Base-by-base conservation (phyloP, 2,329 filamentous ascomycete species). In the Colletotrichum eleusines region DNA sequence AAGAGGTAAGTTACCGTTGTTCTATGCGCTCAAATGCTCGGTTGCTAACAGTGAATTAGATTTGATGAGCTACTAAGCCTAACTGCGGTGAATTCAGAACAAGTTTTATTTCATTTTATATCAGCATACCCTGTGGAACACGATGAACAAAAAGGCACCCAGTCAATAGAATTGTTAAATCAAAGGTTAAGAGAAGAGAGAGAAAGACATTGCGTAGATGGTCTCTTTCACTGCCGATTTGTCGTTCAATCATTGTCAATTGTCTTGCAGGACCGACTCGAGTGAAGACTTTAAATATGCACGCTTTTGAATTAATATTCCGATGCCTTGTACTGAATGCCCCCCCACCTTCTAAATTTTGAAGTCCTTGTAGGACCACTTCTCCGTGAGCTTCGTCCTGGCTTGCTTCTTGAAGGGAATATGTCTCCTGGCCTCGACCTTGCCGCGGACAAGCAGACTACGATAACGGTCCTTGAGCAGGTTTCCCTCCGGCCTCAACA, bases 311-410 rank as follows among this genome's bases (percentile, higher is more conserved):
- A 71, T 71, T 58, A 71, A 33, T 63, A 63, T 44, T 59, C 60
- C 67, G 59, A 42, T 57, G 5, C 46, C n/a, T 11, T 62, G 35
- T 58, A 42, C 18, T 23, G 38, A 42, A 42, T 23, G 33, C 42
- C 20, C 3, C 0, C 38, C 23, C 23, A 6, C 1, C 14, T 16
- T 40, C 51, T 72, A 74, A n/a, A 74, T 72, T 42, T 59, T 72
- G 82, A 97, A 99, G 80, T 99, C 96, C 87, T 99, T 99, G 85
- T 97, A 93, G 54, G 91, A 90, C 96, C 96, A 99, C 84, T 98
- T 99, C 88, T 98, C 96, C 8, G 94, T 97, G 62, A 90, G 82
- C 80, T 93, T 94, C 75, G 85, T 90, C 86, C 91, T 95, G 73
- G 89, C 89, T 85, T 96, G 93, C 87, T 93, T 97, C 77, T 88